Evolutionary conservation across 2,329 filamentous ascomycete genomes (phyloP).

Genomic region (Aspergillus clavatus): DNA sequence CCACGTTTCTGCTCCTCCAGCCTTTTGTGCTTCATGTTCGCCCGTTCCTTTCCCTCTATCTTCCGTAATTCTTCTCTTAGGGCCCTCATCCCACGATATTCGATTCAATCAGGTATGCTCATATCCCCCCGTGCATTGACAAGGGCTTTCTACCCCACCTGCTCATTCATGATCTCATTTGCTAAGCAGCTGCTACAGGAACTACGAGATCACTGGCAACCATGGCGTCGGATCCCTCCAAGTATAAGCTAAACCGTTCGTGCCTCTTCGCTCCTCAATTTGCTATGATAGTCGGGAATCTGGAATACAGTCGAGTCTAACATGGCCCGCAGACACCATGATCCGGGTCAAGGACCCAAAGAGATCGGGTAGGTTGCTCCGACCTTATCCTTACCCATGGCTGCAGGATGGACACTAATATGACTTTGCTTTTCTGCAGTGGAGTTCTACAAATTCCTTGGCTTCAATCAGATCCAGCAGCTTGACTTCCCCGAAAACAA

Average conservation of each 20-base stretch:
- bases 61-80: conserved; percentile 17
- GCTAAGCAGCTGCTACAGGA: conserved; percentile 19
- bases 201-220: conserved; percentile 39
- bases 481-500: conserved; percentile 79
- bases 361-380: conserved; percentile 56
- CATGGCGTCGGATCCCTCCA: conserved; percentile 54
- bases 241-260: conserved; percentile 62
- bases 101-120: conserved; percentile 15
- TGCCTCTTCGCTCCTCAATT: conserved; percentile 25
- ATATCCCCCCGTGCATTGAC: background rate
- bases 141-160: conserved; percentile 2
- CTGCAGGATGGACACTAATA: background rate
- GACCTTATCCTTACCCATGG: background rate
- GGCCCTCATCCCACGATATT: conserved; percentile 22
- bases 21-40: conserved; percentile 19
- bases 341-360: conserved; percentile 92
- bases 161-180: conserved; percentile 5
- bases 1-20: conserved; percentile 14
- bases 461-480: conserved; percentile 78
- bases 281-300: background rate
- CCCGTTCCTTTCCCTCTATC: conserved; percentile 12
- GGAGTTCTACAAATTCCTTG: conserved; percentile 91
- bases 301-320: conserved; percentile 10
- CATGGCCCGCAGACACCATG: conserved; percentile 51
- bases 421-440: conserved; percentile 45